phyloP scores from a whole-genome alignment of 169 alveolate genomes.

The Plasmodium inui region DNA sequence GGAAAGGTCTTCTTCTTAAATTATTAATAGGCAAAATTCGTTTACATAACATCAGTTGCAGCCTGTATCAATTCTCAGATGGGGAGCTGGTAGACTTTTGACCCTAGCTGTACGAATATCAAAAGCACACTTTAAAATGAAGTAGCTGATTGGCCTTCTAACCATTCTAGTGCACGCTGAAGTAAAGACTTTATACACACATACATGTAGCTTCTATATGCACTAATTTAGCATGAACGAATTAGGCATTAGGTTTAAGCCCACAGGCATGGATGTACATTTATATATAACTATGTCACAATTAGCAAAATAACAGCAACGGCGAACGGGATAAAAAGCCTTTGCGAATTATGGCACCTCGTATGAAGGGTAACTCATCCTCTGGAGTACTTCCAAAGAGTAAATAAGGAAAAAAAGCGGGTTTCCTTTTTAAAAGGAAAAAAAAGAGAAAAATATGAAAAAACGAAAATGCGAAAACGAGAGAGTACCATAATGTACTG shows the following conservation, averaged over 20 bases:
- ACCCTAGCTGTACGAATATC: not conserved
- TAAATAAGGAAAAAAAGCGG: not conserved
- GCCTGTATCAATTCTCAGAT: not conserved
- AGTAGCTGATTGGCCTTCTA: not conserved
- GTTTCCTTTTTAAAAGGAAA: not conserved
- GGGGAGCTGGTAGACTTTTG: not conserved
- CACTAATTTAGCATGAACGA: not conserved
- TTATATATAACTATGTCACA: not conserved
- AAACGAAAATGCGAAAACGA: not conserved
- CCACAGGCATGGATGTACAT: not conserved
- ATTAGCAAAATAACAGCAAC: not conserved
- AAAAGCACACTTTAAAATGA: not conserved
- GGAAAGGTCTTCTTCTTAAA: not conserved
- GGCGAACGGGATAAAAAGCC: not conserved
- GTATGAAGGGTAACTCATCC: not conserved
- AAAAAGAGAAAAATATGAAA: not conserved
- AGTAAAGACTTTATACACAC: not conserved
- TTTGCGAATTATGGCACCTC: not conserved
- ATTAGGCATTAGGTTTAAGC: not conserved
- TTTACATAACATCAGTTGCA: not conserved
- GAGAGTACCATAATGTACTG: not conserved
- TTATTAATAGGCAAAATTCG: not conserved
- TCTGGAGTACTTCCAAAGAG: not conserved
- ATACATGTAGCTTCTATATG: not conserved
- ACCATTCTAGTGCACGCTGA: not conserved